phyloP scores from a whole-genome alignment of 2,329 filamentous ascomycete genomes.

The Fusarium haematococcum region DNA sequence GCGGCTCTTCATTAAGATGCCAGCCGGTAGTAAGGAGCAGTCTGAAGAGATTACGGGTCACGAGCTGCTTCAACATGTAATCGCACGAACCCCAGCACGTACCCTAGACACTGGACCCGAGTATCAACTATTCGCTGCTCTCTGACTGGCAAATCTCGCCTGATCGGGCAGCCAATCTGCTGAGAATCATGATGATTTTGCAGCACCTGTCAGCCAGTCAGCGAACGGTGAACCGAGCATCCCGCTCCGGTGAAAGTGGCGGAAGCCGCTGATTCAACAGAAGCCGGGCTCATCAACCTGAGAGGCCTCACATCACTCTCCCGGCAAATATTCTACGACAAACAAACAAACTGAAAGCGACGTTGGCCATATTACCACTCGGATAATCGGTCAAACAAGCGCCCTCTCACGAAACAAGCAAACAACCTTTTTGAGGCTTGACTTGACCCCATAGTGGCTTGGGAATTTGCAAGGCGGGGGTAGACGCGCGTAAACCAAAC shows the following conservation, averaged over 20 bases:
- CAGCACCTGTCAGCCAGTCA: neutral
- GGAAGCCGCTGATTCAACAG: neutral
- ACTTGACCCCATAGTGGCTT: constrained; percentile 33
- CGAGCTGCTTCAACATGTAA: neutral
- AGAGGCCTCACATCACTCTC: neutral
- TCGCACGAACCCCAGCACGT: neutral
- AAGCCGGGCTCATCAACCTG: neutral
- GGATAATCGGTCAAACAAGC: neutral
- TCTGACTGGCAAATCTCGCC: constrained; percentile 14
- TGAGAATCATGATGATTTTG: constrained; percentile 6
- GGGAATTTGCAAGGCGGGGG: constrained; percentile 15
- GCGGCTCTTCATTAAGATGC: neutral
- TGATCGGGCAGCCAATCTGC: constrained; percentile 9
- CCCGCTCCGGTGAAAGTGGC: neutral
- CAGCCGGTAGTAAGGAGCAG: neutral
- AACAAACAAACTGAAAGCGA: neutral
- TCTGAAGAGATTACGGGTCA: neutral
- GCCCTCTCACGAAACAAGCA: neutral
- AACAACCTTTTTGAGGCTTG: constrained; percentile 17
- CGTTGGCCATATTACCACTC: neutral
- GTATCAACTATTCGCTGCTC: neutral
- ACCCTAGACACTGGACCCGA: neutral
- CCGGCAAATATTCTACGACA: neutral
- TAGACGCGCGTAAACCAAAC: constrained; percentile 19
- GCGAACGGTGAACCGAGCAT: neutral